These are phyloP conservation scores for Misopates orontium DNA, from an alignment of 257 asterid genomes.

Conservation along the genomic window DNA sequence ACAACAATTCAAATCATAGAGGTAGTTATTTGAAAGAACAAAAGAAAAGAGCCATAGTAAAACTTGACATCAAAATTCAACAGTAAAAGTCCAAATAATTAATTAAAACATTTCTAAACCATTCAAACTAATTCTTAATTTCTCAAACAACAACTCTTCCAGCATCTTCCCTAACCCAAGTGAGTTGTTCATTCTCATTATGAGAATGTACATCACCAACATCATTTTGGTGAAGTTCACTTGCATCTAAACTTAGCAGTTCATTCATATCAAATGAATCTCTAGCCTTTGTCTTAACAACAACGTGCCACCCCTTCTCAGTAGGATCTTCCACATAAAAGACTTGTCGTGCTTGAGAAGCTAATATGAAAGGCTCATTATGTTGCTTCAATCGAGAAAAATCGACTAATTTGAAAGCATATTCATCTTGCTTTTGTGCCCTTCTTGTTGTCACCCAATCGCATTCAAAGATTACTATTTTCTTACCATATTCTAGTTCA, in stretches of 20 bases:
- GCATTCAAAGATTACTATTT: neutral
- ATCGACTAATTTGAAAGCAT: neutral
- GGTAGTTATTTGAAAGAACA: too few relatives aligned
- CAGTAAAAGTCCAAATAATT: too few relatives aligned
- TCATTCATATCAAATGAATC: neutral
- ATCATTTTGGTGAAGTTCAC: neutral
- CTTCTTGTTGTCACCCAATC: neutral
- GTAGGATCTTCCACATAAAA: slow-evolving; percentile 3
- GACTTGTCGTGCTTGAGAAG: slow-evolving; percentile 1
- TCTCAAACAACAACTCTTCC: too few relatives aligned
- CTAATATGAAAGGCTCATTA: neutral
- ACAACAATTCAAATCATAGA: too few relatives aligned
- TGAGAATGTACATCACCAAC: too few relatives aligned
- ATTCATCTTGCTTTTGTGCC: neutral
- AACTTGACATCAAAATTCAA: too few relatives aligned
- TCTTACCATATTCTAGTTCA: neutral
- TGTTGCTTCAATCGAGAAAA: neutral
- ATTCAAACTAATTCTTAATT: too few relatives aligned
- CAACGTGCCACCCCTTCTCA: too few relatives aligned
- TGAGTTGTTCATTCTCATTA: too few relatives aligned
- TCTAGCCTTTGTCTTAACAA: neutral
- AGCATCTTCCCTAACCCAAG: too few relatives aligned
- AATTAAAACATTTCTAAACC: too few relatives aligned
- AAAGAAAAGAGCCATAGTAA: too few relatives aligned
- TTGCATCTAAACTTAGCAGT: neutral